A percentile compares a stretch with the other conserved stretches of the same genome.
Conservation (phyloP, 139 green algal species). For the Edaphochlamys debaryana region DNA sequence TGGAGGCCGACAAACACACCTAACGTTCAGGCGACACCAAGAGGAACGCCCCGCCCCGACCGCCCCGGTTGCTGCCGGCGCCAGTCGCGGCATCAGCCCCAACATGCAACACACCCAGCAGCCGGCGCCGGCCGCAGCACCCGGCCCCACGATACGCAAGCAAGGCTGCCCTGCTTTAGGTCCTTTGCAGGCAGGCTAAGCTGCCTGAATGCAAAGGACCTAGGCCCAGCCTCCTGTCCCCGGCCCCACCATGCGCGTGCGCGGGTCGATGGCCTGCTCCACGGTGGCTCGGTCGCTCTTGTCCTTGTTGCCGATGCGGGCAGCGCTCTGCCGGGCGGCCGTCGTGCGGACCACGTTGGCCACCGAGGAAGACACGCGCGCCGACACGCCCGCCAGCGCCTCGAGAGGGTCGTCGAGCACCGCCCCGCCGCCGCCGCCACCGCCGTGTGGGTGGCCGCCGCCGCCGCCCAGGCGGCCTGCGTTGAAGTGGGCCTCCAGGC, state of each 20-base stretch:
- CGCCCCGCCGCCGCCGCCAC: background rate
- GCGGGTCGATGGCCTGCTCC: constrained; percentile 92
- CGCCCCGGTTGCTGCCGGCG: no score
- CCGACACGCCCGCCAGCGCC: constrained; percentile 52
- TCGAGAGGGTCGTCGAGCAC: constrained; percentile 65
- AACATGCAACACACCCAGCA: no score
- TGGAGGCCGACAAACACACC: no score
- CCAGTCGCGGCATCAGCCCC: no score
- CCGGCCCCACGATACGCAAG: no score
- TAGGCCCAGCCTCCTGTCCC: no score
- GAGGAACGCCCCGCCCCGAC: no score
- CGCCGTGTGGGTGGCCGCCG: background rate
- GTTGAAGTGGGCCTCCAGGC: constrained; percentile 67
- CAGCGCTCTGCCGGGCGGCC: constrained; percentile 33
- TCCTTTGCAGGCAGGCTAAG: no score
- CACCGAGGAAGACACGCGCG: constrained; percentile 49
- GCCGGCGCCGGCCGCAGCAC: no score
- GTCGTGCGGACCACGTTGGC: constrained; percentile 52
- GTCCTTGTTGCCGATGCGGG: constrained; percentile 62
- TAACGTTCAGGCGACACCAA: no score
- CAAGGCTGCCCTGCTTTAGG: no score
- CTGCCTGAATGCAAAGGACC: no score
- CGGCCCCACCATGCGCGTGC: constrained; percentile 92
- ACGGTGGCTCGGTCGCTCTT: constrained; percentile 93
- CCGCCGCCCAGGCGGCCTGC: constrained; percentile 27